These are phyloP conservation scores for Aspergillus panamensis DNA, from an alignment of 495 filamentous ascomycete species.

Conservation along the genomic window DNA sequence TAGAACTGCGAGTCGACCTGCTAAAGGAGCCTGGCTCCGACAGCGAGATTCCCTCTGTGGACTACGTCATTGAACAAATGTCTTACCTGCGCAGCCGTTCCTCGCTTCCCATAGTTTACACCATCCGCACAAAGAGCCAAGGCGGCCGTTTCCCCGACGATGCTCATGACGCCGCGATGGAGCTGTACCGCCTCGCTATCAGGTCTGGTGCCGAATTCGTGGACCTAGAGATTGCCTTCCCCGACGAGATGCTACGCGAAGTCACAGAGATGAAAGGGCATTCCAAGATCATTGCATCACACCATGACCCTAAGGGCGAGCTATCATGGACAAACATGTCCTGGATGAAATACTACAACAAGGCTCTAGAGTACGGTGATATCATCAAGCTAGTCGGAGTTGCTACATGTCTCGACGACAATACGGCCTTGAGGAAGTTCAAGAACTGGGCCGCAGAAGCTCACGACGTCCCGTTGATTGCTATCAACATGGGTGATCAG, in stretches of 20 bases:
- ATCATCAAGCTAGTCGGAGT: conserved; percentile 92
- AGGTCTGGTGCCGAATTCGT: conserved; percentile 86
- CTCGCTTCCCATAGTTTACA: conserved; percentile 90
- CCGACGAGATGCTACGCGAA: conserved; percentile 63
- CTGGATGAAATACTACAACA: conserved; percentile 85
- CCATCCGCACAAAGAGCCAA: conserved; percentile 79
- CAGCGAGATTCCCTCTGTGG: conserved; percentile 57
- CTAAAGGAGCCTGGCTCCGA: conserved; percentile 66
- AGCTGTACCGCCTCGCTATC: conserved; percentile 74
- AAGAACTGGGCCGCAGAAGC: conserved; percentile 66
- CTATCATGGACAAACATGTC: conserved; percentile 86
- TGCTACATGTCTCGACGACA: conserved; percentile 74
- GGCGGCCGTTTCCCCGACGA: conserved; percentile 86
- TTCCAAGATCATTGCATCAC: conserved; percentile 86
- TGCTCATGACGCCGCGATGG: conserved; percentile 61
- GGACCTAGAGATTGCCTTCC: conserved; percentile 88
- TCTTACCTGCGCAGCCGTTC: conserved; percentile 70
- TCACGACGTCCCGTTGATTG: conserved; percentile 79
- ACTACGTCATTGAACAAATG: conserved; percentile 79
- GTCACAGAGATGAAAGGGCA: conserved; percentile 66
- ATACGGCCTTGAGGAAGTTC: conserved; percentile 80
- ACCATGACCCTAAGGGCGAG: conserved; percentile 78
- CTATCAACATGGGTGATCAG: conserved; percentile 88
- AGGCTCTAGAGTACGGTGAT: conserved; percentile 80
- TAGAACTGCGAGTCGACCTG: conserved; percentile 91